A percentile compares a stretch with the other conserved stretches of the same genome.
Evolutionary conservation across 768 basidiomycete genomes (phyloP).

Genomic region (Lactarius deliciosus): DNA sequence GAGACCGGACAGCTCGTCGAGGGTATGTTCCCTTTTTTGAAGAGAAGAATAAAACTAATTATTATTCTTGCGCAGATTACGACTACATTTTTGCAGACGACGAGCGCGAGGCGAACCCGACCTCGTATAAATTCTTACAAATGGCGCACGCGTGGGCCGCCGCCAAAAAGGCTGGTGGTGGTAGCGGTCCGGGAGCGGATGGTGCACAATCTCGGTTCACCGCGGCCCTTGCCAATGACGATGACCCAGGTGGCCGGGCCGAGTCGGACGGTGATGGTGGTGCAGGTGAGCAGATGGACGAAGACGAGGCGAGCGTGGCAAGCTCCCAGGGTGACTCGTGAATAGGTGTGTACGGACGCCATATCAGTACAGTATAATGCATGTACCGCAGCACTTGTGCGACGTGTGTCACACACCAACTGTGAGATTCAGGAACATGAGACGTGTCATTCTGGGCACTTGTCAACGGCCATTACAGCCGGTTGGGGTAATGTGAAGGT

Average conservation of each 20-base stretch:
- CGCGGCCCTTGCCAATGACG: slow-evolving; percentile 37
- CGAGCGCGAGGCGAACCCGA: slow-evolving; percentile 89
- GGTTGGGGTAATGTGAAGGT: not conserved
- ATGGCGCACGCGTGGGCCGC: slow-evolving; percentile 90
- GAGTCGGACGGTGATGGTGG: slow-evolving; percentile 9
- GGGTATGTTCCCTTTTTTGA: slow-evolving; percentile 48
- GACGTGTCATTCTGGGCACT: not conserved
- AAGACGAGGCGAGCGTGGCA: slow-evolving; percentile 46
- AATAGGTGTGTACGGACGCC: slow-evolving; percentile 13
- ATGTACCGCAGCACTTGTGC: slow-evolving; percentile 3
- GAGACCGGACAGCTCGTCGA: slow-evolving; percentile 86
- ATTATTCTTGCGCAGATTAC: slow-evolving; percentile 59
- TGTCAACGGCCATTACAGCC: not conserved
- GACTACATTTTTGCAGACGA: slow-evolving; percentile 96
- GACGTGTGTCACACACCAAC: not conserved
- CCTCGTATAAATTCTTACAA: slow-evolving; percentile 93
- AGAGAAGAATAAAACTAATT: not conserved
- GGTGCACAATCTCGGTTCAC: slow-evolving; percentile 49
- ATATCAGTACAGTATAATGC: not conserved
- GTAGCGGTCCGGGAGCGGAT: slow-evolving; percentile 19
- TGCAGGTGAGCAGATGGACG: slow-evolving; percentile 34
- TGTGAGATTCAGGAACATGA: not conserved
- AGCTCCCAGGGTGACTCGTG: slow-evolving; percentile 49
- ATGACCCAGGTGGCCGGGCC: slow-evolving; percentile 25
- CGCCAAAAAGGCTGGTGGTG: slow-evolving; percentile 38